Base-by-base conservation (phyloP, 129 eudicot genomes). In the Centaurea solstitialis region DNA sequence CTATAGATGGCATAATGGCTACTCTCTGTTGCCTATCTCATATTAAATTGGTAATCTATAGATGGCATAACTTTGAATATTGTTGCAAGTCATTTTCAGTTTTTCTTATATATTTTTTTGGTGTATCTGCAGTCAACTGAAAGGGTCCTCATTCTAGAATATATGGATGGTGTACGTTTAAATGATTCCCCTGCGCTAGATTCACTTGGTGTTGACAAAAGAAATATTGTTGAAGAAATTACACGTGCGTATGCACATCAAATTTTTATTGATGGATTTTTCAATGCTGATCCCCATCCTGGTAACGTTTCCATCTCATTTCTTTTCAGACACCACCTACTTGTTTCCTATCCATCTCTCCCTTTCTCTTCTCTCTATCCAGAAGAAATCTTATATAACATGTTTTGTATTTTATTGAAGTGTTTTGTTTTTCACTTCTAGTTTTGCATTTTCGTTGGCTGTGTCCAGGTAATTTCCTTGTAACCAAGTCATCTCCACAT, bases 271-370 rank as follows among this genome's bases (percentile, higher is more conserved):
- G 96, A 92, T 83, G 98, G 98, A 66, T 86, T 94, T 75, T 92
- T 94, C 83, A 94, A 94, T 86, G 98, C 97, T 13, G 98, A 94
- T 85, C 98, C 98, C 45, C 98, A 94, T 83, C 98, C 98, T 79
- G 96, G 98, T 94, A 94, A 68, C 11, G n/a, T 84, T 70, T 81
- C 39, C 37, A 3, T 43, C 65, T 53, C 71, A 70, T 17, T 53
- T 53, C 64, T 53, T 17, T 53, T 17, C 61, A 50, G 15, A 18
- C 61, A 50, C 61, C 70, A 4, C 40, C 59, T 23, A 69, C 45
- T 26, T 45, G 50, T 13, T 74, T 28, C 39, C 26, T 72, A 39
- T 45, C 12, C 24, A 38, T 33, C 37, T 33, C 37, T 33, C 37
- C 37, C 37, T 33, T 33, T 33, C 39, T 45, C 66, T 13, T 74